phyloP scores from a whole-genome alignment of 768 basidiomycete genomes.

The Russula foetens region DNA sequence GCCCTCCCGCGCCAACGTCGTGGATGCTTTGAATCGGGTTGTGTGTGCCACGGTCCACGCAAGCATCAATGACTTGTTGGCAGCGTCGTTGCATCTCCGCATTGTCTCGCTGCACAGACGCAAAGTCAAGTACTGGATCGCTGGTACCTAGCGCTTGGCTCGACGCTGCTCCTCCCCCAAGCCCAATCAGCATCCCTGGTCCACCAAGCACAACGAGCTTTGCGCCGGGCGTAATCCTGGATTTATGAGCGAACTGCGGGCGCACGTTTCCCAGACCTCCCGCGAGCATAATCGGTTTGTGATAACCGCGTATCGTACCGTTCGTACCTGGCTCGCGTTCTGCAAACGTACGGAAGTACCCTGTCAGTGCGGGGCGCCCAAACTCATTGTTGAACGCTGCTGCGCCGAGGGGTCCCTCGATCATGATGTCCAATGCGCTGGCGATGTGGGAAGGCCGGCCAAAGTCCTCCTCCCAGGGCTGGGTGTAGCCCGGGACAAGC shows the following conservation, averaged over 20 bases:
- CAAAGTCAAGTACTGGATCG: constrained; percentile 92
- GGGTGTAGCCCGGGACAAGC: constrained; percentile 80
- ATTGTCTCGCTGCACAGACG: constrained; percentile 95
- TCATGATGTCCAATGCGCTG: constrained; percentile 92
- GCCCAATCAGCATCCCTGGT: constrained; percentile 91
- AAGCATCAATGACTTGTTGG: constrained; percentile 96
- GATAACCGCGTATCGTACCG: constrained; percentile 84
- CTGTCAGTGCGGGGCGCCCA: constrained; percentile 83
- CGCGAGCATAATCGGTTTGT: constrained; percentile 99
- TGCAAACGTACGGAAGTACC: constrained; percentile 93
- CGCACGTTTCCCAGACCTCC: constrained; percentile 95
- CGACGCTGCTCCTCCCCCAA: constrained; percentile 94
- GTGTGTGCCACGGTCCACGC: constrained; percentile 46
- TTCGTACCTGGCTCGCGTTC: constrained; percentile 56
- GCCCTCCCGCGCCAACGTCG: constrained; percentile 95
- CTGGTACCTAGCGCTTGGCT: constrained; percentile 88
- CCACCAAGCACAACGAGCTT: constrained; percentile 92
- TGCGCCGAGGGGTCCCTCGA: constrained; percentile 90
- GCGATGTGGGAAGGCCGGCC: constrained; percentile 89
- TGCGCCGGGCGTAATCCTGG: constrained; percentile 66
- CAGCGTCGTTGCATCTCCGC: constrained; percentile 97
- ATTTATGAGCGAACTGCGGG: constrained; percentile 73
- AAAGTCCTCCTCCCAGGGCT: constrained; percentile 95
- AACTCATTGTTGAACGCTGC: constrained; percentile 99
- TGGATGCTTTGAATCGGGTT: constrained; percentile 95